A percentile compares a stretch with the other conserved stretches of the same genome.
Conservation (phyloP, 1,284 basidiomycete genomes). For the Chalciporus sp. region DNA sequence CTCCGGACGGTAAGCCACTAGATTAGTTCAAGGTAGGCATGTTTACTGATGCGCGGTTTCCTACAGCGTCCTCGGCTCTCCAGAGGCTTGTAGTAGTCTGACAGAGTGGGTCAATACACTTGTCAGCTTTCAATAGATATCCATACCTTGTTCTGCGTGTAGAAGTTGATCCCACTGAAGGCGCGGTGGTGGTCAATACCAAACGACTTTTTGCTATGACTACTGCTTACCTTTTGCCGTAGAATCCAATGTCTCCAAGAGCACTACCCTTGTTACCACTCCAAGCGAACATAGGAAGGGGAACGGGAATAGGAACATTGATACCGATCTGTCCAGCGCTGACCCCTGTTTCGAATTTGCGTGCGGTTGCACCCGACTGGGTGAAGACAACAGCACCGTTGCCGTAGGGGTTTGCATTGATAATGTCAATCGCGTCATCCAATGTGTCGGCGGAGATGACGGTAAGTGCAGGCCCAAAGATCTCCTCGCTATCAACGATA, state of each 20-base stretch:
- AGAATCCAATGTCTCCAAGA: slow-evolving; percentile 88
- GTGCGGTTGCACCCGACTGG: slow-evolving; percentile 93
- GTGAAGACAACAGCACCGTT: slow-evolving; percentile 99
- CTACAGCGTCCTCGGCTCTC: slow-evolving; percentile 80
- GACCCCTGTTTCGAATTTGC: slow-evolving; percentile 89
- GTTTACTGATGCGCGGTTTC: slow-evolving; percentile 74
- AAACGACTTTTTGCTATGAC: neutral
- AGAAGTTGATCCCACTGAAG: slow-evolving; percentile 81
- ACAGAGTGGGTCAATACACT: slow-evolving; percentile 3
- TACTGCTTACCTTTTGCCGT: slow-evolving; percentile 70
- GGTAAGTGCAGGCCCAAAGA: slow-evolving; percentile 91
- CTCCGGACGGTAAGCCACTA: neutral
- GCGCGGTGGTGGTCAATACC: slow-evolving; percentile 12
- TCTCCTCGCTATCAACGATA: slow-evolving; percentile 71
- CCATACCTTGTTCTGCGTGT: slow-evolving; percentile 83
- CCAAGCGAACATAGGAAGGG: slow-evolving; percentile 92
- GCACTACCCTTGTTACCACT: slow-evolving; percentile 90
- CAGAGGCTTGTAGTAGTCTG: slow-evolving; percentile 84
- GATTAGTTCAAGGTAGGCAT: slow-evolving; percentile 66
- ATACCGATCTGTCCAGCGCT: slow-evolving; percentile 92
- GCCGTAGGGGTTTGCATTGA: slow-evolving; percentile 89
- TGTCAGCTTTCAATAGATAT: neutral
- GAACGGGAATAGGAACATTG: slow-evolving; percentile 92
- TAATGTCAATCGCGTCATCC: slow-evolving; percentile 88
- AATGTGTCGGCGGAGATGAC: slow-evolving; percentile 83